A percentile compares a stretch with the other conserved stretches of the same genome.
These are phyloP conservation scores for Zancudomyces culisetae DNA, from an alignment of 371 early-diverging fungal species.

Conservation along the genomic window DNA sequence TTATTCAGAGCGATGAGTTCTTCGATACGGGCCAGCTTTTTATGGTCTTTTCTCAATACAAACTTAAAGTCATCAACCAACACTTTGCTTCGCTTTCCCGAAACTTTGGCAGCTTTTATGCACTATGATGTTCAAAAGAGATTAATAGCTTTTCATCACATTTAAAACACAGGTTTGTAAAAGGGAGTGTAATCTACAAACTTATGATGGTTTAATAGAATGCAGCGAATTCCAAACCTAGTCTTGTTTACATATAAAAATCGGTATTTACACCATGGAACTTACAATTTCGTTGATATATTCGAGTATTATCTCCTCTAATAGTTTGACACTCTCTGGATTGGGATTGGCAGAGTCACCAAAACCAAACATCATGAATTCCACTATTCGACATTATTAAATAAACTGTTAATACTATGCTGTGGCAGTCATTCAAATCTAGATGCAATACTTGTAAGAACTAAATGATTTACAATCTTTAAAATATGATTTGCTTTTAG, in stretches of 20 bases:
- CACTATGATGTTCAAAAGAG: slow-evolving; percentile 31
- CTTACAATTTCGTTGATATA: slow-evolving; percentile 63
- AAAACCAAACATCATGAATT: slow-evolving; percentile 89
- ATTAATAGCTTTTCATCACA: too few relatives aligned
- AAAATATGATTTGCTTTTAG: background rate
- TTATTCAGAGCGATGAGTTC: slow-evolving; percentile 87
- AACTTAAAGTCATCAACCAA: slow-evolving; percentile 88
- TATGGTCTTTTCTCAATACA: slow-evolving; percentile 79
- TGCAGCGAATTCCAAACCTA: too few relatives aligned
- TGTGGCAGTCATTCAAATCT: slow-evolving; percentile 14
- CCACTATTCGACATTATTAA: too few relatives aligned
- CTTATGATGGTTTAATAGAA: too few relatives aligned
- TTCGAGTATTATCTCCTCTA: slow-evolving; percentile 85
- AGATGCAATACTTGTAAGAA: background rate
- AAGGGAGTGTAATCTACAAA: too few relatives aligned
- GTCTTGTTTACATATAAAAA: too few relatives aligned
- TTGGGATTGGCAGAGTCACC: slow-evolving; percentile 91
- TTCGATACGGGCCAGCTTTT: slow-evolving; percentile 89
- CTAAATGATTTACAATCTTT: slow-evolving; percentile 1
- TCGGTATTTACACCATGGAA: too few relatives aligned
- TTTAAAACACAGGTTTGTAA: too few relatives aligned
- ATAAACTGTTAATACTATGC: too few relatives aligned
- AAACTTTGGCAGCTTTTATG: slow-evolving; percentile 41
- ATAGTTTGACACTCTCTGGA: slow-evolving; percentile 72
- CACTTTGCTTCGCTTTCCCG: slow-evolving; percentile 48